Base-by-base conservation (phyloP, 805 yeast genomes). In the Kuraishia capsulata region DNA sequence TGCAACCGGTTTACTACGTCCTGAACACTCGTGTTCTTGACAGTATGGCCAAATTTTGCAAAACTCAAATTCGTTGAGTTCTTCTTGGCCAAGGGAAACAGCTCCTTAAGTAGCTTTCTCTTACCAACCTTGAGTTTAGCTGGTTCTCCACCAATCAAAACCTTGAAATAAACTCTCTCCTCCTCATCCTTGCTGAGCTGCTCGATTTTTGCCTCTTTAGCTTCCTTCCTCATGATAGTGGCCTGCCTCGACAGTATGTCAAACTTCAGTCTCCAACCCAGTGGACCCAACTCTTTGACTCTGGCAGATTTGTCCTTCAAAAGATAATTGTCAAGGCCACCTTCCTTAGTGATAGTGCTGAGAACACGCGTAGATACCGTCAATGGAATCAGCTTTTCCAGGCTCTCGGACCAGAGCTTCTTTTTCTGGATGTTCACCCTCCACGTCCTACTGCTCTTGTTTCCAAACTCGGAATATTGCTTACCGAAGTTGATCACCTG, bases 321-420 rank as follows among this genome's bases (percentile, higher is more conserved):
- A 44, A 92, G 60, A 56, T 92, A 92, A 46, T 79, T 79, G 55
- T 92, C 99, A 40, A 92, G 67, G 4, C 99, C 98, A 44, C 98
- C 98, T 58, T 90, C 97, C 50, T 78, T 85, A 42, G 85, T 81
- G 42, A 92, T 81, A 0, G 97, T 88, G 51, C 80, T 77, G 53
- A 92, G 69, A 4, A 88, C 97, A 42, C 80, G 74, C 4, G 97
- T 74, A 5, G 88, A 79, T 26, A 88, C 77, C 42, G 71, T 76
- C 39, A 86, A 58, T 36, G 65, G 64, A 33, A 88, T 57, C 30
- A 65, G 59, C 47, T 67, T 68, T 42, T 77, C 63, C 50, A 92
- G 68, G 0, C 84, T 64, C 48, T 85, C 95, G 45, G 96, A 85
- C 92, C 95, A 90, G 34, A 92, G 63, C 24, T 70, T 72, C 53